These are phyloP conservation scores for Pseudogymnoascus sp. DNA, from an alignment of 2,329 filamentous ascomycete species.

Conservation along the genomic window DNA sequence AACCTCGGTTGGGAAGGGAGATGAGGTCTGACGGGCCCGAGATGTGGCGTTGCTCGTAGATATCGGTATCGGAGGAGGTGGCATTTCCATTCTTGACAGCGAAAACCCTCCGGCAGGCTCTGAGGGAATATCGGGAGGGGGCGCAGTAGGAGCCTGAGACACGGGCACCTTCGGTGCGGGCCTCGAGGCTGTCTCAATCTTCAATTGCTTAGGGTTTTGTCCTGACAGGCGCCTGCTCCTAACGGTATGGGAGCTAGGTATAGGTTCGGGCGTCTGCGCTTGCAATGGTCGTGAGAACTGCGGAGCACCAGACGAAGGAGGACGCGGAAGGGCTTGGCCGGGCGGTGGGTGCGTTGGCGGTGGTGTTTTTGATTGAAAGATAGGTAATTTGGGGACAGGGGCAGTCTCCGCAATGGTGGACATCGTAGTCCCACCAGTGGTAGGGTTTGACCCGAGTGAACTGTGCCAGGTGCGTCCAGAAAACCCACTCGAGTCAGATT, in stretches of 20 bases:
- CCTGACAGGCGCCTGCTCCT: slow-evolving; percentile 73
- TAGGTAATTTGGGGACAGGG: slow-evolving; percentile 23
- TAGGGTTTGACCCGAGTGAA: slow-evolving; percentile 65
- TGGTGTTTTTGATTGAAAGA: slow-evolving; percentile 21
- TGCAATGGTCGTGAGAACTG: slow-evolving; percentile 24
- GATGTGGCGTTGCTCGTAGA: slow-evolving; percentile 15
- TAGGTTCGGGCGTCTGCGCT: background rate
- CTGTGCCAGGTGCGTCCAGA: slow-evolving; percentile 77
- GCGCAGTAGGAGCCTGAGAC: background rate
- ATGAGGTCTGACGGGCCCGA: slow-evolving; percentile 22
- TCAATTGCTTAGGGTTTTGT: slow-evolving; percentile 72
- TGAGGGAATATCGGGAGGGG: background rate
- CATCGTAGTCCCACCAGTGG: slow-evolving; percentile 58
- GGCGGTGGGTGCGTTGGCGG: slow-evolving; percentile 22
- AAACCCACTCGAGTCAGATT: slow-evolving; percentile 74
- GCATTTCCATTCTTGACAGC: slow-evolving; percentile 23
- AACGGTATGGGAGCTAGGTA: slow-evolving; percentile 41
- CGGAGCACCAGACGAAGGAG: slow-evolving; percentile 38
- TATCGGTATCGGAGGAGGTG: slow-evolving; percentile 18
- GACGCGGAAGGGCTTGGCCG: slow-evolving; percentile 31
- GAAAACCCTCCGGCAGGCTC: slow-evolving; percentile 13
- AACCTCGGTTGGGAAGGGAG: slow-evolving; percentile 24
- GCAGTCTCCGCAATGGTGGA: slow-evolving; percentile 62
- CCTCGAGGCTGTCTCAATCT: slow-evolving; percentile 66
- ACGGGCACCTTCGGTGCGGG: slow-evolving; percentile 12